Evolutionary conservation across 2,329 filamentous ascomycete species (phyloP), one percentile per base, ranked within the genome.

Genomic region (Colletotrichum viniferum): DNA sequence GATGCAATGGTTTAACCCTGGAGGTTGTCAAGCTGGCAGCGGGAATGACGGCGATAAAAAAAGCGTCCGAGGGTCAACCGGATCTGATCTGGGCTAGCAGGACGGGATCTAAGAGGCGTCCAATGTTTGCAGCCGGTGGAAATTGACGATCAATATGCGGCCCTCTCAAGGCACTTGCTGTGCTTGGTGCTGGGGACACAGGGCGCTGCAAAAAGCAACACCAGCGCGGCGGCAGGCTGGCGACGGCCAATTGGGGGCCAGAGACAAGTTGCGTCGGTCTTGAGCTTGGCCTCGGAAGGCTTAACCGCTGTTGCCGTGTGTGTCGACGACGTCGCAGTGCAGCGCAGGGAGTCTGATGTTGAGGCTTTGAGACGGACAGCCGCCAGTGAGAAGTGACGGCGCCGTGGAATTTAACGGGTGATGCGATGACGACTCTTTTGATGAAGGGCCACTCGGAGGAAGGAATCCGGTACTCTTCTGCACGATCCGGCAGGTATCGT

Each of bases 111-210:
- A 32, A 62, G 73, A 73, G 73, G 73, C 73, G 73, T 73, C 69
- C 73, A 75, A 75, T 75, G 73, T 75, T 75, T 73, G 73, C 73
- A 68, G 69, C 36, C 43, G 43, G 73, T 73, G 73, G 69, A 75
- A 75, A 75, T 75, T 52, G 73, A 75, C 16, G 73, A 75, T 75
- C 73, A 68, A 73, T 75, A n/a, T 56, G 62, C 52, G 62, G 69
- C 43, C 61, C 38, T 52, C 43, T 52, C 43, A 13, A 48, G 43
- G 43, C 43, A 52, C 43, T 52, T 52, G 43, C n/a, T 52, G 43
- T 13, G 43, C 43, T 66, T 28, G 61, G 55, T n/a, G 48, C 36
- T 38, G n/a, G 61, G 28, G 38, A 32, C 61, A 43, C 28, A 30
- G 60, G 32, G 43, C 38, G 43, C 68, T 34, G 38, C 30, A 43